Conservation (phyloP, 768 basidiomycete species). For the Solioccasus polychromus region DNA sequence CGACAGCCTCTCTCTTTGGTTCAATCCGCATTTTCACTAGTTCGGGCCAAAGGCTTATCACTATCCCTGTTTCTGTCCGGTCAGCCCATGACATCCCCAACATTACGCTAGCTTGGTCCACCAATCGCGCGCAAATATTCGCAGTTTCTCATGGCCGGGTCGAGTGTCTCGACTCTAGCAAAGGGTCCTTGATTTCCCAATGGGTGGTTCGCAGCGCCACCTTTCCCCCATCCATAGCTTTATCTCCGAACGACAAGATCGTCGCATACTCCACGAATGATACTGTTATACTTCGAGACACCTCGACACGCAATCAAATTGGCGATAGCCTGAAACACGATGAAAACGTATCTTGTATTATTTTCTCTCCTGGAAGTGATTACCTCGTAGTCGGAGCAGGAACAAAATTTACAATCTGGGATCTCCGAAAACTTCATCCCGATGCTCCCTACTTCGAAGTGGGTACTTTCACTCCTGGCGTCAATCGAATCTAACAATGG, state of each 20-base stretch:
- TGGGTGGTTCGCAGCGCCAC: constrained; percentile 10
- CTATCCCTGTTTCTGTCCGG: constrained; percentile 14
- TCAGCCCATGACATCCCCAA: not conserved
- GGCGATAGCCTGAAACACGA: constrained; percentile 6
- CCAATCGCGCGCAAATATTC: constrained; percentile 10
- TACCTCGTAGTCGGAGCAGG: constrained; percentile 4
- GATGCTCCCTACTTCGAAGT: constrained; percentile 4
- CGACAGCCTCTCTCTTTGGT: constrained; percentile 19
- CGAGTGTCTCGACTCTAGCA: constrained; percentile 12
- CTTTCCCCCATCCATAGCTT: constrained; percentile 8
- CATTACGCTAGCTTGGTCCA: constrained; percentile 10
- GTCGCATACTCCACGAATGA: constrained; percentile 17
- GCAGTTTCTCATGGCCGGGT: constrained; percentile 17
- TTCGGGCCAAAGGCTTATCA: constrained; percentile 11
- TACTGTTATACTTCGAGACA: constrained; percentile 10
- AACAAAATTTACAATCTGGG: constrained; percentile 13
- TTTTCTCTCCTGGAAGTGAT: constrained; percentile 11
- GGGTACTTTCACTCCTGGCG: not conserved
- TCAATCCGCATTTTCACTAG: constrained; percentile 13
- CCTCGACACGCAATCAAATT: constrained; percentile 5
- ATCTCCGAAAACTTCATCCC: constrained; percentile 4
- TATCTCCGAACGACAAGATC: constrained; percentile 13
- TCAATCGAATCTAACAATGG: not conserved
- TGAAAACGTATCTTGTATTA: constrained; percentile 10
- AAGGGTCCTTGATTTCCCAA: constrained; percentile 14